Conservation (phyloP, 257 asterid genomes). For the Lavandula angustifolia region DNA sequence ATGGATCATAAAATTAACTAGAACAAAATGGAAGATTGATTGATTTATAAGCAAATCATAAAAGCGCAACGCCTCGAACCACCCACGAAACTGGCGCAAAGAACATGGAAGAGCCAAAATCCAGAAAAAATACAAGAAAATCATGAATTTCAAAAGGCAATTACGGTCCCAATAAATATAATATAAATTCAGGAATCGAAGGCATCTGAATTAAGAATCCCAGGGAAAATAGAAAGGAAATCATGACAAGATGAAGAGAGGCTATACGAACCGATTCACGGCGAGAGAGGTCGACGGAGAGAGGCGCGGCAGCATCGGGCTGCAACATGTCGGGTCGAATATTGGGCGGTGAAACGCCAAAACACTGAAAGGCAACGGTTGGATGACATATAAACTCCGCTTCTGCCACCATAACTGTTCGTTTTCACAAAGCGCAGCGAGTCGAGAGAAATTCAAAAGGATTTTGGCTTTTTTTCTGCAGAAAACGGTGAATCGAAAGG, state of each 20-base stretch:
- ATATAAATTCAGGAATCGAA: neutral
- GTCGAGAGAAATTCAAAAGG: neutral
- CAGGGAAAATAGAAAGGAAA: neutral
- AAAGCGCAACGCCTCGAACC: neutral
- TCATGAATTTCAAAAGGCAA: neutral
- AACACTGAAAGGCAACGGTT: conserved; percentile 42
- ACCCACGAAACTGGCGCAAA: neutral
- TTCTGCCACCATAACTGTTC: conserved; percentile 47
- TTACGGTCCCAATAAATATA: conserved; percentile 1
- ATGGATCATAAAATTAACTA: conserved; percentile 1
- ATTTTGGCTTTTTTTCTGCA: neutral
- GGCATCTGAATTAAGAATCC: neutral
- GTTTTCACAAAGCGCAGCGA: neutral
- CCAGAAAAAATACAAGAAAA: conserved; percentile 4
- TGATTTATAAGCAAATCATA: neutral
- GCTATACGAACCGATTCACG: conserved; percentile 43
- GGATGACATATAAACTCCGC: conserved; percentile 42
- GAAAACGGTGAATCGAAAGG: conserved; percentile 1
- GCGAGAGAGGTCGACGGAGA: conserved; percentile 45
- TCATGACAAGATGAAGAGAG: neutral
- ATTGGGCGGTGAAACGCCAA: conserved; percentile 35
- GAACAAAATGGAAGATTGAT: neutral
- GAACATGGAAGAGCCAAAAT: conserved; percentile 7
- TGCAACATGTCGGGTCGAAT: conserved; percentile 31
- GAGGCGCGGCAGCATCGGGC: conserved; percentile 27